These are phyloP conservation scores for Casaregolazyma suthepensis DNA, from an alignment of 1,139 yeast species.

Conservation along the genomic window DNA sequence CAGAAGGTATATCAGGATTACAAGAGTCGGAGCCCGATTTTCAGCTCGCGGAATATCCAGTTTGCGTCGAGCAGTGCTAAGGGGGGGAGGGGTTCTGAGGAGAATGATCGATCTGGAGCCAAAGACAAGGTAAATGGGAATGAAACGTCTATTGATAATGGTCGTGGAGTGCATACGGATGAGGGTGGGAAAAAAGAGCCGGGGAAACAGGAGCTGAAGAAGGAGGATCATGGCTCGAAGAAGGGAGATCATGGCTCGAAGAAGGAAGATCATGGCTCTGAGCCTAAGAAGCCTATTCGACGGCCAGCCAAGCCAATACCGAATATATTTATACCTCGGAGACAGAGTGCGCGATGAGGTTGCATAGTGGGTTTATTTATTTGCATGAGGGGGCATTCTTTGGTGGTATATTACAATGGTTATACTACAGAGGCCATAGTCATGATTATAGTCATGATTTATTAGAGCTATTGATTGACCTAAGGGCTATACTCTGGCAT, in stretches of 20 bases:
- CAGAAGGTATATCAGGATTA: slow-evolving; percentile 21
- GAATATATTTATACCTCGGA: slow-evolving; percentile 9
- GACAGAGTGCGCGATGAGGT: not conserved
- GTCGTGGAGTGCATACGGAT: not conserved
- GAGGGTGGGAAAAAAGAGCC: slow-evolving; percentile 1
- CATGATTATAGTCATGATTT: too few species aligned
- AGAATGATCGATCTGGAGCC: not conserved
- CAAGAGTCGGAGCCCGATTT: slow-evolving; percentile 23
- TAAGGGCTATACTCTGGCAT: too few species aligned
- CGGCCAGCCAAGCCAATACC: slow-evolving; percentile 6
- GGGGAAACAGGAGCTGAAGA: slow-evolving; percentile 13
- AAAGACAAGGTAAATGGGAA: not conserved
- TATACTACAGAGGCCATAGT: too few species aligned
- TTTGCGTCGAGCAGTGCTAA: slow-evolving; percentile 14
- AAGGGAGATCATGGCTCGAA: too few species aligned
- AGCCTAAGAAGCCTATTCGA: slow-evolving; percentile 11
- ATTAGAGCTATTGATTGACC: too few species aligned
- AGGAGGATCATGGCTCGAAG: too few species aligned
- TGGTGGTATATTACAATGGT: too few species aligned
- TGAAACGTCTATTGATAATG: not conserved
- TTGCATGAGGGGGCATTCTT: not conserved
- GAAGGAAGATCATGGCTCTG: slow-evolving; percentile 14
- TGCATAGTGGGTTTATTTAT: too few species aligned
- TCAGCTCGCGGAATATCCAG: slow-evolving; percentile 21
- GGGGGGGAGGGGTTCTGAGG: not conserved